Percentiles rank a stretch among this genome's conserved stretches.
These are phyloP conservation scores for Aphanomyces stellatus DNA, from an alignment of 352 stramenopile species.

Conservation along the genomic window DNA sequence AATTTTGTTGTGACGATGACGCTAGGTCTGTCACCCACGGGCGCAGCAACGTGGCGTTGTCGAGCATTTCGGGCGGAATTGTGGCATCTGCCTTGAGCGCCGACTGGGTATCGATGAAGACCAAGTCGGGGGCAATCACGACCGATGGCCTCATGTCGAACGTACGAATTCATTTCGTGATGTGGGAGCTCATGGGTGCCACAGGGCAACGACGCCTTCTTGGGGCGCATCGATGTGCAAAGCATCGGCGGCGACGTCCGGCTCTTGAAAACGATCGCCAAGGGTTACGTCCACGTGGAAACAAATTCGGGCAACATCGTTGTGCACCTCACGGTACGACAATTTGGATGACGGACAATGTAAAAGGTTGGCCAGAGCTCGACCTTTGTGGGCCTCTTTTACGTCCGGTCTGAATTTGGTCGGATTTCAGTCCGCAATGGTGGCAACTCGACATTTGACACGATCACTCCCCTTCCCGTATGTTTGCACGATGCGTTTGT, in stretches of 20 bases:
- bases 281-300: slow-evolving; percentile 53
- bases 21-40: slow-evolving; percentile 38
- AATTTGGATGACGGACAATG: background rate
- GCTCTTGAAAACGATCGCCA: slow-evolving; percentile 38
- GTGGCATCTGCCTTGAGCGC: slow-evolving; percentile 31
- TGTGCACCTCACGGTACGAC: slow-evolving; percentile 37
- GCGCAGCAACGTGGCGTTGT: slow-evolving; percentile 38
- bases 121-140: slow-evolving; percentile 34
- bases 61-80: slow-evolving; percentile 42
- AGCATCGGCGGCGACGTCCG: slow-evolving; percentile 48
- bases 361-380: no score
- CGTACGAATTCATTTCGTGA: slow-evolving; percentile 20
- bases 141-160: slow-evolving; percentile 28
- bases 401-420: slow-evolving; percentile 50
- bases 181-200: no score
- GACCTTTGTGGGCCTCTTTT: slow-evolving; percentile 57
- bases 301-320: slow-evolving; percentile 52
- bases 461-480: slow-evolving; percentile 30
- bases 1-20: no score
- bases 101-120: slow-evolving; percentile 54
- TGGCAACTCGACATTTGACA: slow-evolving; percentile 48
- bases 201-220: slow-evolving; percentile 55
- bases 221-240: slow-evolving; percentile 52
- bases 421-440: slow-evolving; percentile 45
- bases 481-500: background rate